Conservation (phyloP, 345 rosid species). For the Hevea brasiliensis region DNA sequence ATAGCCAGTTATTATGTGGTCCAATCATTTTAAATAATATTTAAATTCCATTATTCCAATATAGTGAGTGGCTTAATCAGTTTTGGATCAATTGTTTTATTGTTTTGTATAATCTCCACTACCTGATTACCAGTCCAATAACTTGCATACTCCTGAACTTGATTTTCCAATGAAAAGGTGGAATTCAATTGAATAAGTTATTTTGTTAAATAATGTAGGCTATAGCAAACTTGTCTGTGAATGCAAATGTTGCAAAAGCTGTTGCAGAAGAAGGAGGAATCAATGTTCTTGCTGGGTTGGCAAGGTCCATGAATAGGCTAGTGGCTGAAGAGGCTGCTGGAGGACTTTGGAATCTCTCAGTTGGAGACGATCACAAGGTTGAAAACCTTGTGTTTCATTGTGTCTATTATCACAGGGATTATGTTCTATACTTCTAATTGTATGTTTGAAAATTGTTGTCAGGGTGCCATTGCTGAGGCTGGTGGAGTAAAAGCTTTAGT, state of each 20-base stretch:
- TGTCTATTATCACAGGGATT: neutral
- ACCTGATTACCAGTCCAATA: too few species aligned
- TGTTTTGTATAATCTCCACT: too few species aligned
- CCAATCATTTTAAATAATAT: conserved; percentile 10
- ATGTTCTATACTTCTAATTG: conserved; percentile 1
- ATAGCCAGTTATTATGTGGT: neutral
- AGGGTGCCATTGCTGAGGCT: conserved; percentile 44
- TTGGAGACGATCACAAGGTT: conserved; percentile 51
- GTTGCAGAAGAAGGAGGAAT: conserved; percentile 45
- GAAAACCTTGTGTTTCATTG: neutral
- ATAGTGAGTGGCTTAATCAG: conserved; percentile 10
- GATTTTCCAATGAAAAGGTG: conserved; percentile 5
- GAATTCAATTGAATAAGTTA: neutral
- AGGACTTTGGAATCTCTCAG: conserved; percentile 49
- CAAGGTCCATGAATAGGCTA: conserved; percentile 38
- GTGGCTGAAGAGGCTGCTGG: conserved; percentile 49
- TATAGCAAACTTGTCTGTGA: conserved; percentile 40
- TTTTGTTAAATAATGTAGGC: conserved; percentile 21
- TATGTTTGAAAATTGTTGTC: conserved; percentile 7
- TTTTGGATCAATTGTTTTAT: neutral
- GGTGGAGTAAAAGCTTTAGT: conserved; percentile 44
- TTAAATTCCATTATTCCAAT: conserved; percentile 7
- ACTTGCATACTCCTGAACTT: conserved; percentile 3
- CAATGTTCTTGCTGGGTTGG: conserved; percentile 32
- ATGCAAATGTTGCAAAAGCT: conserved; percentile 41